Percentiles rank a stretch among this genome's conserved stretches.
Conservation (phyloP, 192 early-diverging fungal species). For the Dissophora globulifera region DNA sequence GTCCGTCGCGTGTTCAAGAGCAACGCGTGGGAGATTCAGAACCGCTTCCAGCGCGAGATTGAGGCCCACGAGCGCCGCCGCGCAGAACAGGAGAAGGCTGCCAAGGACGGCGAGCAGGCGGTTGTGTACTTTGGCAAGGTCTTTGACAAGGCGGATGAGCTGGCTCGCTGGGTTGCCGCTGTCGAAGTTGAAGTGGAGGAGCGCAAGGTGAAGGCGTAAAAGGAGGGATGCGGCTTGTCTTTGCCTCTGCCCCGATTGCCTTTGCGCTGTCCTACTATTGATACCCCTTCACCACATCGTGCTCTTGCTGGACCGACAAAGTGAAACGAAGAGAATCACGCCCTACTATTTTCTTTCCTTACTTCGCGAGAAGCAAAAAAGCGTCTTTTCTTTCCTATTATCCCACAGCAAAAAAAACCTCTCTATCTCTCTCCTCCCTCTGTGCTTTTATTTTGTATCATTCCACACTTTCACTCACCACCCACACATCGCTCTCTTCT, state of each 20-base stretch:
- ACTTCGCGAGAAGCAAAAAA: constrained; percentile 9
- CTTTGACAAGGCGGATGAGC: constrained; percentile 65
- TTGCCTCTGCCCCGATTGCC: neutral
- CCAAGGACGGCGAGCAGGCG: constrained; percentile 72
- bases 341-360: neutral
- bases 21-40: constrained; percentile 78
- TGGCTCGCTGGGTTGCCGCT: constrained; percentile 59
- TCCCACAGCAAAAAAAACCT: neutral
- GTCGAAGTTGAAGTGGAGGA: constrained; percentile 56
- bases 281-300: neutral
- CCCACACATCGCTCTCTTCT: neutral
- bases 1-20: constrained; percentile 72
- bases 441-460: constrained; percentile 28
- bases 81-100: constrained; percentile 63
- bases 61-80: constrained; percentile 76
- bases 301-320: too few species aligned
- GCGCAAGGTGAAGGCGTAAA: constrained; percentile 50
- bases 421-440: neutral
- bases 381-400: neutral
- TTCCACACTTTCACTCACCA: neutral
- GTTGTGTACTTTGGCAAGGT: constrained; percentile 73
- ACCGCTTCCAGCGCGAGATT: constrained; percentile 75
- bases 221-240: neutral
- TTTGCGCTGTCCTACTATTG: constrained; percentile 1
- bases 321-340: too few species aligned